Evolutionary conservation across 2,329 filamentous ascomycete genomes (phyloP).

Genomic region (Clarireedia monteithiana): DNA sequence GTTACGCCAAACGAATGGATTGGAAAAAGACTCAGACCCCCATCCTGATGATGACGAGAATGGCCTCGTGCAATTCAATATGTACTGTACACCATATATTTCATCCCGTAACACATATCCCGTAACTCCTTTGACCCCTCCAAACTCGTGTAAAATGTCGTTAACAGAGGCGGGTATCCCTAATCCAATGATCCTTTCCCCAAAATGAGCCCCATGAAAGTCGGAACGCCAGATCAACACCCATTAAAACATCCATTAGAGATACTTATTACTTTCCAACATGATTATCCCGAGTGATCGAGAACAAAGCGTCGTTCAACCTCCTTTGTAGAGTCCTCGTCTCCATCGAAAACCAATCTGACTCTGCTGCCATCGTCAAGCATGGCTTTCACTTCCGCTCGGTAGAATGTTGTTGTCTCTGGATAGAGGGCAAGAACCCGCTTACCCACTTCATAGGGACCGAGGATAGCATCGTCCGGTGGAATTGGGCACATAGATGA

Average conservation of each 20-base stretch:
- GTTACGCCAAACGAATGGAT: background rate
- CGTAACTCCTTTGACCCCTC: background rate
- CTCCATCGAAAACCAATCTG: conserved; percentile 69
- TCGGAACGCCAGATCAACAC: background rate
- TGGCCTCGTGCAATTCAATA: too few relatives aligned
- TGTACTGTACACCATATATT: background rate
- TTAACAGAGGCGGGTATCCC: background rate
- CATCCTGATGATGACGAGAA: too few relatives aligned
- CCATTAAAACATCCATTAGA: background rate
- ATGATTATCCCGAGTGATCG: conserved; percentile 44
- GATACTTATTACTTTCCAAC: background rate
- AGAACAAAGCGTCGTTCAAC: conserved; percentile 71
- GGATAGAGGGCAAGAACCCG: conserved; percentile 73
- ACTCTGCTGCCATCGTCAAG: conserved; percentile 42
- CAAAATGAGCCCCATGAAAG: background rate
- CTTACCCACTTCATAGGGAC: conserved; percentile 57
- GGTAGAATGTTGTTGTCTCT: conserved; percentile 79
- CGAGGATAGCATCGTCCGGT: conserved; percentile 47
- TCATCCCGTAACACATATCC: background rate
- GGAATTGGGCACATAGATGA: conserved; percentile 73
- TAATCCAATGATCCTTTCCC: conserved; percentile 3
- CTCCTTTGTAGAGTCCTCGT: conserved; percentile 67
- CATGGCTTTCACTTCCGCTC: conserved; percentile 71
- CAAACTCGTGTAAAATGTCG: background rate
- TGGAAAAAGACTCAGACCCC: too few relatives aligned